Conservation (phyloP, 164 flowering plant genomes). For the Magnolia kwangsiensis region DNA sequence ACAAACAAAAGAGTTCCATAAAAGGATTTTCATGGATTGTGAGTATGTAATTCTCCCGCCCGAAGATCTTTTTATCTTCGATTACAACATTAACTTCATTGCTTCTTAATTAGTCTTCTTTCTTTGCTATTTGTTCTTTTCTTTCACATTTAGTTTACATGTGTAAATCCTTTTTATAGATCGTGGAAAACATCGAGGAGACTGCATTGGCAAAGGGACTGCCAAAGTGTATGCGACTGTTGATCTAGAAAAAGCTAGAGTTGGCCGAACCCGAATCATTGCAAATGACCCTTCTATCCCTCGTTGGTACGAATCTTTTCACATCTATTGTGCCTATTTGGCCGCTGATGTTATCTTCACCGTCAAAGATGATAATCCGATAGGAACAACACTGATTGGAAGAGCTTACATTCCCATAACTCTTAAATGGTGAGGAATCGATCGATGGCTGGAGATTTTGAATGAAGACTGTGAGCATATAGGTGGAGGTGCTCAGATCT, state of each 20-base stretch:
- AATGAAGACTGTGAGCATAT: conserved; percentile 35
- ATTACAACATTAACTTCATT: not conserved
- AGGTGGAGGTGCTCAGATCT: conserved; percentile 39
- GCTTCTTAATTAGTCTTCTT: not conserved
- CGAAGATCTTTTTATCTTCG: conserved; percentile 25
- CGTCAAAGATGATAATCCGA: conserved; percentile 54
- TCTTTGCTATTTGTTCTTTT: not conserved
- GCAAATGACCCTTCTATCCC: conserved; percentile 39
- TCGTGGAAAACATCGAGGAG: conserved; percentile 29
- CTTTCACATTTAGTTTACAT: not conserved
- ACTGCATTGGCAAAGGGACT: conserved; percentile 35
- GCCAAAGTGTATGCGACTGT: conserved; percentile 53
- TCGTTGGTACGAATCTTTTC: conserved; percentile 64
- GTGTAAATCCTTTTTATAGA: conserved; percentile 14
- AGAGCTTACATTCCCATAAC: conserved; percentile 61
- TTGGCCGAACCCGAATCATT: conserved; percentile 51
- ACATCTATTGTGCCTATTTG: conserved; percentile 68
- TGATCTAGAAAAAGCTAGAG: conserved; percentile 54
- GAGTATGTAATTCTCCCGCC: conserved; percentile 30
- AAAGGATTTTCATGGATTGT: conserved; percentile 21
- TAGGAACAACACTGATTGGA: conserved; percentile 63
- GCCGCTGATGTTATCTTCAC: conserved; percentile 59
- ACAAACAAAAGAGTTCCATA: conserved; percentile 13
- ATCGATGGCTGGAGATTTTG: conserved; percentile 51
- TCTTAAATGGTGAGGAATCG: conserved; percentile 48